Evolutionary conservation across 2,329 filamentous ascomycete genomes (phyloP).

Genomic region (Cercospora sp.): DNA sequence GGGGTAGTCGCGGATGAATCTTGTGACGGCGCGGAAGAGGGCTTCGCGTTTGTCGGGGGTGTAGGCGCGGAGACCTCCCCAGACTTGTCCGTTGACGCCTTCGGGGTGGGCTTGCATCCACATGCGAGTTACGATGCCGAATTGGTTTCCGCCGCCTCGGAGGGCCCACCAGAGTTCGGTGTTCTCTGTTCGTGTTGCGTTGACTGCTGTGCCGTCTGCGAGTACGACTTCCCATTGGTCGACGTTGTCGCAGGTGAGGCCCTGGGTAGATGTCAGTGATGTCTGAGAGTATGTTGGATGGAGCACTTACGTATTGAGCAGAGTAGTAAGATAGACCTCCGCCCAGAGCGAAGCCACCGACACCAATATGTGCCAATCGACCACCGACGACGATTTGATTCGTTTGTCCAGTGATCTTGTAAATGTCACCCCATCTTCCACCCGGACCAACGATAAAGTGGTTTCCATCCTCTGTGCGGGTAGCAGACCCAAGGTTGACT

Average conservation of each 20-base stretch:
- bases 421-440: slow-evolving; percentile 28
- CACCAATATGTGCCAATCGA: slow-evolving; percentile 21
- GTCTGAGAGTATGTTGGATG: not conserved
- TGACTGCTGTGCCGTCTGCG: slow-evolving; percentile 51
- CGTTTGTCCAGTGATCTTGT: slow-evolving; percentile 22
- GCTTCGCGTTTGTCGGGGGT: slow-evolving; percentile 18
- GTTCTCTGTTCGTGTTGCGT: slow-evolving; percentile 46
- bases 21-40: slow-evolving; percentile 21
- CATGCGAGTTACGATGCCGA: slow-evolving; percentile 28
- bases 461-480: slow-evolving; percentile 28
- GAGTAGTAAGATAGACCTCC: slow-evolving; percentile 26
- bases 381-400: slow-evolving; percentile 26
- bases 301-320: slow-evolving; percentile 21
- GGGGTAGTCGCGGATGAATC: slow-evolving; percentile 22
- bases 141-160: slow-evolving; percentile 55
- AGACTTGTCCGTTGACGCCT: slow-evolving; percentile 25
- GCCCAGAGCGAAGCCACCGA: slow-evolving; percentile 23
- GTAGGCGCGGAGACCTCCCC: slow-evolving; percentile 27
- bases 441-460: slow-evolving; percentile 25
- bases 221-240: slow-evolving; percentile 50
- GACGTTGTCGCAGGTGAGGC: slow-evolving; percentile 24
- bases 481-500: slow-evolving; percentile 41
- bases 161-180: slow-evolving; percentile 55
- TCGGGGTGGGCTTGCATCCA: slow-evolving; percentile 27
- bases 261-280: slow-evolving; percentile 2